Base-by-base conservation (phyloP, 1,139 yeast species). In the Kodamaea suecica region DNA sequence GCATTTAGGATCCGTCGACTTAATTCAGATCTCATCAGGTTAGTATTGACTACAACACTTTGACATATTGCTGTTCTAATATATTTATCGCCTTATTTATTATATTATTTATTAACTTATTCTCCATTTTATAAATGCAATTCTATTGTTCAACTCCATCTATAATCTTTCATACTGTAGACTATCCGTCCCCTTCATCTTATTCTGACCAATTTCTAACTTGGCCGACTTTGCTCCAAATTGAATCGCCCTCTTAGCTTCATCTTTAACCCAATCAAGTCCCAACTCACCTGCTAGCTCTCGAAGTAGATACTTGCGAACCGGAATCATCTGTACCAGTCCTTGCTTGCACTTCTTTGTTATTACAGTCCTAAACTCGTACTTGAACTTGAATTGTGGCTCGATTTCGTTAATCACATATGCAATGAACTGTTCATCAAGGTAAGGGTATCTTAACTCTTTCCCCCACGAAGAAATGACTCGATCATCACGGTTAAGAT, bases 181-280 rank as follows among this genome's bases (percentile, higher is more conserved):
- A 23, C 37, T 38, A 44, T 80, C 85, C 0, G 84, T 78, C 2
- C 95, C 94, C 47, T 76, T 79, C 19, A 67, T 59, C 47, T 75
- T 78, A 7, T 82, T 77, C 33, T 80, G 76, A 0, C 90, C 92
- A 7, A 75, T 61, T 44, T 84, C 92, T 80, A 92, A 77, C 55
- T 92, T 92, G 2, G 99, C 98, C 52, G 95, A 84, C 46, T 84
- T 80, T 1, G 97, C 85, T 0, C 99, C 99, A 60, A 92, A 92
- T 53, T 92, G 98, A 41, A 92, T 88, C 0, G 99, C 99, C 33
- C 98, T 66, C 53, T 92, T 92, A n/a, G 83, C 77, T 52, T 92
- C 97, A 23, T 66, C 61, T 15, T 79, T 64, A 0, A 87, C 94
- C 57, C 72, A 73, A 0, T 47, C 55, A 27, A 90, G 57, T 0